These are phyloP conservation scores for Carallia brachiata DNA, from an alignment of 345 rosid species.

Conservation along the genomic window DNA sequence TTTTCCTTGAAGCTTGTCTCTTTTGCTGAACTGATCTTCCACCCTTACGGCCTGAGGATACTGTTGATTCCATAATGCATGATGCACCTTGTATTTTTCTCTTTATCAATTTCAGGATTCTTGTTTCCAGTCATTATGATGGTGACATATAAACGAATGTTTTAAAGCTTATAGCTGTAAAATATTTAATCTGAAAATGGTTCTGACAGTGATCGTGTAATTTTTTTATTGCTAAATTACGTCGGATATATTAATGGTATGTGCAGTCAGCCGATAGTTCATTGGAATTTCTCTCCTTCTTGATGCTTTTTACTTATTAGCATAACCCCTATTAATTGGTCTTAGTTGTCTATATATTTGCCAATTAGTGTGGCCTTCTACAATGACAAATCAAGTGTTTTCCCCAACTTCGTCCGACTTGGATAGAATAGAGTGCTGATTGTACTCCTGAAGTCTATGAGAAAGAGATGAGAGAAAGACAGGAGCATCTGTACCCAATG, in stretches of 20 bases:
- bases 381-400: conserved; percentile 28
- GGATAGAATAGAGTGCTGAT: conserved; percentile 29
- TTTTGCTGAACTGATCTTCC: no score
- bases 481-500: conserved; percentile 7
- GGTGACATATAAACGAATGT: neutral
- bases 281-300: neutral
- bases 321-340: neutral
- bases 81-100: no score
- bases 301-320: neutral
- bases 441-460: conserved; percentile 11
- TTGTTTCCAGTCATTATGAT: neutral
- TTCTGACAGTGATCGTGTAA: conserved; percentile 1
- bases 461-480: conserved; percentile 26
- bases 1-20: no score
- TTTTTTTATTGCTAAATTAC: neutral
- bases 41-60: no score
- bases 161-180: neutral
- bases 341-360: conserved; percentile 4
- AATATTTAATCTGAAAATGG: conserved; percentile 10
- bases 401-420: conserved; percentile 32
- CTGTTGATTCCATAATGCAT: no score
- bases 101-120: neutral
- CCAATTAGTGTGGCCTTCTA: neutral
- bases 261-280: neutral
- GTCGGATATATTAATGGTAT: conserved; percentile 8